Percentiles rank a stretch among this genome's conserved stretches.
These are phyloP conservation scores for Colletotrichum sp. DNA, from an alignment of 2,329 filamentous ascomycete species.

Conservation along the genomic window DNA sequence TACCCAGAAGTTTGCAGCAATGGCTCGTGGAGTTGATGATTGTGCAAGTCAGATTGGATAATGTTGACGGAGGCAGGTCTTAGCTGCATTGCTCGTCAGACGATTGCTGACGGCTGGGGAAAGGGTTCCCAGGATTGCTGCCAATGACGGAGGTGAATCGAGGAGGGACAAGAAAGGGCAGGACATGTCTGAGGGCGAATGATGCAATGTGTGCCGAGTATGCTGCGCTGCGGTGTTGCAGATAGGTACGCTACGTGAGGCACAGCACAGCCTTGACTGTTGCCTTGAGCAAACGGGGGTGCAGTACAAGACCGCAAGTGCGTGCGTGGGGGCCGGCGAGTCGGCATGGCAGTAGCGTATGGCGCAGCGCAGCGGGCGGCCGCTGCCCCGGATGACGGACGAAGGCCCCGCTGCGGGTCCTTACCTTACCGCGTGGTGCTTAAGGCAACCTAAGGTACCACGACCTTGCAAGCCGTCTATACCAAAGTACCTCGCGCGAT, in stretches of 20 bases:
- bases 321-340: not conserved
- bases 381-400: not conserved
- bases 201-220: not conserved
- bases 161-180: not conserved
- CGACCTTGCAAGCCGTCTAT: not conserved
- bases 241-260: not conserved
- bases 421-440: not conserved
- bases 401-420: not conserved
- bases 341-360: not conserved
- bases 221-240: not conserved
- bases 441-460: not conserved
- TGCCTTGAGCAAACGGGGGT: not conserved
- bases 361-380: slow-evolving; percentile 7
- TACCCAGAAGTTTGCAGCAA: not conserved
- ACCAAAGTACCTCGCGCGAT: not conserved
- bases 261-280: not conserved
- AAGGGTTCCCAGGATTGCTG: not conserved
- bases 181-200: not conserved
- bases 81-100: not conserved
- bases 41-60: not conserved
- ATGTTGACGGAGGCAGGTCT: not conserved
- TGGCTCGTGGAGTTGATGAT: not conserved
- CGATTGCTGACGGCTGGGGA: not conserved
- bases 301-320: not conserved
- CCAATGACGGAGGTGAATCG: not conserved